These are phyloP conservation scores for Protomyces inouyei DNA, from an alignment of 1,139 yeast species.

Conservation along the genomic window DNA sequence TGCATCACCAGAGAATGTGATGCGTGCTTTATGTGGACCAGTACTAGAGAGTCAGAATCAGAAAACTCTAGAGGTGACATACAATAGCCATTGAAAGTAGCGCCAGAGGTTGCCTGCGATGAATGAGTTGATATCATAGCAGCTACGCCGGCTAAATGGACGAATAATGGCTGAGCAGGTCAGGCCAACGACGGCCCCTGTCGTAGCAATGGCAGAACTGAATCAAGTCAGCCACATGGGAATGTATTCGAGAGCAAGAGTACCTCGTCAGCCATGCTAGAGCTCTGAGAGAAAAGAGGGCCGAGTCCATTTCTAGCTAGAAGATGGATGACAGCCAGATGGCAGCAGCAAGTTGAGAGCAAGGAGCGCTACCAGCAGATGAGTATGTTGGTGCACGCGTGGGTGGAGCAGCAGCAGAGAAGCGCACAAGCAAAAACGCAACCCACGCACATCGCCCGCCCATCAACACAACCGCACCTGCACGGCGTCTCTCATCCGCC, in stretches of 20 bases:
- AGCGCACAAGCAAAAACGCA: too few species aligned
- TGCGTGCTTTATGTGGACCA: constrained; percentile 4
- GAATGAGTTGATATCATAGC: constrained; percentile 18
- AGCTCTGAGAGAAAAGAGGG: neutral
- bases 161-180: constrained; percentile 18
- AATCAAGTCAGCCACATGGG: too few species aligned
- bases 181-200: constrained; percentile 15
- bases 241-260: neutral
- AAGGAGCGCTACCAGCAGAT: too few species aligned
- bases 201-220: neutral
- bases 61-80: neutral
- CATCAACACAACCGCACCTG: too few species aligned
- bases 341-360: too few species aligned
- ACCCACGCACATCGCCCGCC: too few species aligned
- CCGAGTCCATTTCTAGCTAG: neutral
- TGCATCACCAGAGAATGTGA: constrained; percentile 26
- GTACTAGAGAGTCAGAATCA: neutral
- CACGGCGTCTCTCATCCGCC: too few species aligned
- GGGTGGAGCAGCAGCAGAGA: too few species aligned
- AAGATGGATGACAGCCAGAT: too few species aligned
- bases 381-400: too few species aligned
- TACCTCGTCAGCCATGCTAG: neutral
- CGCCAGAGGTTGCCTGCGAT: constrained; percentile 16
- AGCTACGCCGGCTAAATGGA: constrained; percentile 11
- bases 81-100: constrained; percentile 23